phyloP scores from a whole-genome alignment of 176 grass and related monocot species.

The Aegilops tauschii region DNA sequence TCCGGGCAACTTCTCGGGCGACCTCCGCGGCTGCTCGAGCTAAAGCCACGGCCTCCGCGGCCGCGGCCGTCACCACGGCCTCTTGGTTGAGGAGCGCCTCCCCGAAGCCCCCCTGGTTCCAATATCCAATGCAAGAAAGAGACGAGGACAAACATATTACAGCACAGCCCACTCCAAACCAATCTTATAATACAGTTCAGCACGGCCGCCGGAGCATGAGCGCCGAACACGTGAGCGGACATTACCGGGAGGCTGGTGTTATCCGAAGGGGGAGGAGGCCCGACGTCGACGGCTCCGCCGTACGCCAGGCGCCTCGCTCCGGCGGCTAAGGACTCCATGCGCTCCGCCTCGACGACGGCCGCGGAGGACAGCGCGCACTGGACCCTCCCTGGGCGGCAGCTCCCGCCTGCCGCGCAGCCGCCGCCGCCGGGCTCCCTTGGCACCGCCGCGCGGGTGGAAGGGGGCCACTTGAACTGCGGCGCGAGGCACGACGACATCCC shows the following conservation, averaged over 20 bases:
- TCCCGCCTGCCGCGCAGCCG: background rate
- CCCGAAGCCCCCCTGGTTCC: conserved; percentile 36
- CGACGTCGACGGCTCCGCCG: background rate
- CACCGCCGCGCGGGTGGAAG: conserved; percentile 32
- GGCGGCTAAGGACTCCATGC: background rate
- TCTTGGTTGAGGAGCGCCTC: conserved; percentile 66
- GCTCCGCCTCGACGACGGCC: conserved; percentile 19
- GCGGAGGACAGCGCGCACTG: conserved; percentile 23
- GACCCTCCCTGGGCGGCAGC: conserved; percentile 9
- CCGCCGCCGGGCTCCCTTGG: conserved; percentile 29
- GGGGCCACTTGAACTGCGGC: conserved; percentile 53
- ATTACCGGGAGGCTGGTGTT: conserved; percentile 29
- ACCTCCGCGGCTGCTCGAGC: conserved; percentile 77
- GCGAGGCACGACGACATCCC: conserved; percentile 46
- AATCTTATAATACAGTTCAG: background rate
- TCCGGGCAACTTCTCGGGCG: conserved; percentile 65
- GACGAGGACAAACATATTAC: background rate
- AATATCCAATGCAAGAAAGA: background rate
- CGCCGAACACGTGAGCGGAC: background rate
- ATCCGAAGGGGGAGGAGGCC: conserved; percentile 13
- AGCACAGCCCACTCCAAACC: background rate
- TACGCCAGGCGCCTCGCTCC: conserved; percentile 1
- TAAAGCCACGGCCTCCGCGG: conserved; percentile 84
- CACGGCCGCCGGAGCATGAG: background rate
- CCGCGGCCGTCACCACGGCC: conserved; percentile 65